These are phyloP conservation scores for Malassezia furfur DNA, from an alignment of 1,284 basidiomycete species.

Conservation along the genomic window DNA sequence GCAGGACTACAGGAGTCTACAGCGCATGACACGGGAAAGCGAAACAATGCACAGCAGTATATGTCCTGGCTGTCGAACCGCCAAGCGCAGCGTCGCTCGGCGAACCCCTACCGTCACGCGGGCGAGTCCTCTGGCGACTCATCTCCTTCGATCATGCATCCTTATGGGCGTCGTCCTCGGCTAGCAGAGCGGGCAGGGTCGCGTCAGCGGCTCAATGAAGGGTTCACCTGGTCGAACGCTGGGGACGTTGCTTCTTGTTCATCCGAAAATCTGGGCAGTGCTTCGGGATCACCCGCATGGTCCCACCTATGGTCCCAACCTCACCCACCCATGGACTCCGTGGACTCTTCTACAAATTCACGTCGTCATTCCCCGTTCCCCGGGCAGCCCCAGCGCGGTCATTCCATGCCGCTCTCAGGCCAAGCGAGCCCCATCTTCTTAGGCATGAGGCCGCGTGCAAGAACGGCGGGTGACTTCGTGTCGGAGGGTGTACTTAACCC, in stretches of 20 bases:
- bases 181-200: not conserved
- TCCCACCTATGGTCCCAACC: no score
- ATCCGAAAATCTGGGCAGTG: conserved; percentile 5
- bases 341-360: no score
- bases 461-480: no score
- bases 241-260: conserved; percentile 6
- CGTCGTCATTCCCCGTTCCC: no score
- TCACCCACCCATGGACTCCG: no score
- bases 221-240: not conserved
- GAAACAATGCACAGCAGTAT: not conserved
- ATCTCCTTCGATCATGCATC: not conserved
- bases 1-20: no score
- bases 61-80: not conserved
- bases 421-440: no score
- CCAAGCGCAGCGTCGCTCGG: not conserved
- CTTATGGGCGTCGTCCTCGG: not conserved
- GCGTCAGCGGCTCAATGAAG: not conserved
- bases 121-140: not conserved
- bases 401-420: no score
- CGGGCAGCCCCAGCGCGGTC: no score
- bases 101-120: not conserved
- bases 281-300: conserved; percentile 1
- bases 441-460: no score
- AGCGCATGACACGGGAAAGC: not conserved
- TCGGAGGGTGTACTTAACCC: no score